A percentile compares a stretch with the other conserved stretches of the same genome.
phyloP scores from a whole-genome alignment of 805 yeast species.

The Candida pseudoglaebosa region DNA sequence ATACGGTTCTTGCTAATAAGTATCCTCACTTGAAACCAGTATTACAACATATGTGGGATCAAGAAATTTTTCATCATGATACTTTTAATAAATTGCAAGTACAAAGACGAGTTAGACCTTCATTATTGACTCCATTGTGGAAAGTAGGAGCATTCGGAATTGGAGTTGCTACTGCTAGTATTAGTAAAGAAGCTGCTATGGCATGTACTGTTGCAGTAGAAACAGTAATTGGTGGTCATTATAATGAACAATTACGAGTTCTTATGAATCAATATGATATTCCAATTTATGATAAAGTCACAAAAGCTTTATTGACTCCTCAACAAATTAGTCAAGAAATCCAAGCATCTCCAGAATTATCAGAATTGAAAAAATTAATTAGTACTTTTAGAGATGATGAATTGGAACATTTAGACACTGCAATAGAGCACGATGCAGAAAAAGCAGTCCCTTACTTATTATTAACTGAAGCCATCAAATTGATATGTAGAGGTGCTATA shows the following conservation, averaged over 20 bases:
- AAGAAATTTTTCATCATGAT: slow-evolving; percentile 84
- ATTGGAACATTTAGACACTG: slow-evolving; percentile 91
- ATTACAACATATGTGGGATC: slow-evolving; percentile 96
- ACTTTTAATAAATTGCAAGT: slow-evolving; percentile 79
- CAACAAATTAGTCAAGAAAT: slow-evolving; percentile 21
- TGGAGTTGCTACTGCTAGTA: slow-evolving; percentile 81
- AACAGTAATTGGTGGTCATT: slow-evolving; percentile 95
- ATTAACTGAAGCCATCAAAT: slow-evolving; percentile 81
- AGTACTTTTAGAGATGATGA: slow-evolving; percentile 88
- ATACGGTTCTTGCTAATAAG: slow-evolving; percentile 63
- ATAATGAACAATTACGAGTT: slow-evolving; percentile 82
- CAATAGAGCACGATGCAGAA: slow-evolving; percentile 86
- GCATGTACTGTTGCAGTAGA: slow-evolving; percentile 99
- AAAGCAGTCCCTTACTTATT: slow-evolving; percentile 89
- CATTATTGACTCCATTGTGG: slow-evolving; percentile 90
- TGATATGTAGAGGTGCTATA: slow-evolving; percentile 82
- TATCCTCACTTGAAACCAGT: slow-evolving; percentile 76
- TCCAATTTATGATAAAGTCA: slow-evolving; percentile 31
- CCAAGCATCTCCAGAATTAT: slow-evolving; percentile 51
- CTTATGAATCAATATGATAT: slow-evolving; percentile 63
- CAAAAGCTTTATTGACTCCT: slow-evolving; percentile 23
- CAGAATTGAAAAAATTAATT: slow-evolving; percentile 55
- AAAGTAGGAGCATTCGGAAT: slow-evolving; percentile 81
- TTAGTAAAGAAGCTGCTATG: slow-evolving; percentile 97
- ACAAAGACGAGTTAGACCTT: slow-evolving; percentile 82